These are phyloP conservation scores for Bacidia rubella DNA, from an alignment of 495 filamentous ascomycete species.

Conservation along the genomic window DNA sequence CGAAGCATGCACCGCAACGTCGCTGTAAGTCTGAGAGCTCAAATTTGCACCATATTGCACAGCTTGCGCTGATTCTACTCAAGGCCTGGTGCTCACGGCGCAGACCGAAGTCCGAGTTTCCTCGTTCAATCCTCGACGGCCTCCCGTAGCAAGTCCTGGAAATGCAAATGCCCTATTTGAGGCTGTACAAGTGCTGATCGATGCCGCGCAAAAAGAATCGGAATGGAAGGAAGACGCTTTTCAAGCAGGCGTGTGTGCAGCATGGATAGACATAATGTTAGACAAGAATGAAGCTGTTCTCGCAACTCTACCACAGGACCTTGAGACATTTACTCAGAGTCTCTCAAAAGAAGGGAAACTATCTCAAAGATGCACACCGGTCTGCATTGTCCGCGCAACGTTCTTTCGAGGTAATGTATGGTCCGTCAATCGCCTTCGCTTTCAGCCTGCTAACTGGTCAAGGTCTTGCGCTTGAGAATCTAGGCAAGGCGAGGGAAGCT, in stretches of 20 bases:
- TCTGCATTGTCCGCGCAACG: conserved; percentile 63
- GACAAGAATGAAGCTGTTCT: conserved; percentile 51
- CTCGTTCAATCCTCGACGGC: conserved; percentile 20
- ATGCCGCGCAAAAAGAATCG: conserved; percentile 50
- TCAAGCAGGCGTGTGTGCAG: conserved; percentile 67
- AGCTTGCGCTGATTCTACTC: not conserved
- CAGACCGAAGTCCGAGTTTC: conserved; percentile 50
- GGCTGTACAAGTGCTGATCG: conserved; percentile 43
- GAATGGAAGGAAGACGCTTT: conserved; percentile 53
- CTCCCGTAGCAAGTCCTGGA: conserved; percentile 24
- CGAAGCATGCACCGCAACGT: conserved; percentile 80
- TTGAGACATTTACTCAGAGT: conserved; percentile 37
- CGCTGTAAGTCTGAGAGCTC: conserved; percentile 52
- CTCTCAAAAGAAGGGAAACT: conserved; percentile 33
- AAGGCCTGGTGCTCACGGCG: conserved; percentile 66
- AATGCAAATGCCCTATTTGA: conserved; percentile 42
- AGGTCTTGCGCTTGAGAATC: conserved; percentile 48
- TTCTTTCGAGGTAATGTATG: conserved; percentile 50
- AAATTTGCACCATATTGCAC: not conserved
- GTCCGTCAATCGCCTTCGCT: not conserved
- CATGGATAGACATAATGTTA: conserved; percentile 67
- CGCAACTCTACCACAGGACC: conserved; percentile 46
- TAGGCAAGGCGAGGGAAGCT: conserved; percentile 40
- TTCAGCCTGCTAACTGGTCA: not conserved
- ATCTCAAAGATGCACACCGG: conserved; percentile 57